These are phyloP conservation scores for Arxiozyma slooffiae DNA, from an alignment of 1,139 yeast species.

Conservation along the genomic window DNA sequence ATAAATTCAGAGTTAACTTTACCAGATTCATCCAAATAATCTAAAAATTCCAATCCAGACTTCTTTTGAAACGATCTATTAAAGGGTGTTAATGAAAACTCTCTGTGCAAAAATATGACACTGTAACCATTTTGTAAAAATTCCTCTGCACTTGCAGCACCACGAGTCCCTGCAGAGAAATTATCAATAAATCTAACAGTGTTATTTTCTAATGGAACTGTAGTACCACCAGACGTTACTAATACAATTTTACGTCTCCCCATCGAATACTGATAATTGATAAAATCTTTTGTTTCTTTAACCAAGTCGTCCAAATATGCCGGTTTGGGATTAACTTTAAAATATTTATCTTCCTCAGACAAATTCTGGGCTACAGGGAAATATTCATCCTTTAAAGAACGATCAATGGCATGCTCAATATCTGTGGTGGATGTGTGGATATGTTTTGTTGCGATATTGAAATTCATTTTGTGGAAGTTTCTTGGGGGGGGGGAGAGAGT, in stretches of 20 bases:
- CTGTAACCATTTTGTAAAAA: slow-evolving; percentile 80
- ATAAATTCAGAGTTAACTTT: slow-evolving; percentile 51
- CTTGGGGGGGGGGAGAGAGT: not conserved
- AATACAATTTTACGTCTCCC: slow-evolving; percentile 54
- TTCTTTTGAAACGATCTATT: slow-evolving; percentile 71
- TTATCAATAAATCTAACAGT: slow-evolving; percentile 95
- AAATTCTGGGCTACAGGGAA: slow-evolving; percentile 62
- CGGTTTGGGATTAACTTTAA: slow-evolving; percentile 60
- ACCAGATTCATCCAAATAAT: slow-evolving; percentile 55
- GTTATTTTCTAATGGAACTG: slow-evolving; percentile 93
- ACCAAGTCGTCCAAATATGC: slow-evolving; percentile 56
- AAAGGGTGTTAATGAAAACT: slow-evolving; percentile 82
- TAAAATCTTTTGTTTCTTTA: slow-evolving; percentile 48
- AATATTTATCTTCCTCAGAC: slow-evolving; percentile 59
- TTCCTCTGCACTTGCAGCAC: slow-evolving; percentile 91
- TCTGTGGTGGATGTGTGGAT: slow-evolving; percentile 63
- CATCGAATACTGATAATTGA: slow-evolving; percentile 39
- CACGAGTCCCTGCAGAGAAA: slow-evolving; percentile 95
- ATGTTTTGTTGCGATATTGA: slow-evolving; percentile 6
- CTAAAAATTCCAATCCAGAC: slow-evolving; percentile 66
- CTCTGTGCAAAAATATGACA: slow-evolving; percentile 85
- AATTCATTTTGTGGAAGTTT: not conserved
- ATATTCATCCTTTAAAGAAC: slow-evolving; percentile 48
- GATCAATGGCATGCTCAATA: slow-evolving; percentile 64
- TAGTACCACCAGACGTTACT: slow-evolving; percentile 96